Percentiles rank a stretch among this genome's conserved stretches.
Evolutionary conservation across 2,329 filamentous ascomycete genomes (phyloP).

Genomic region (Talaromyces sp.): DNA sequence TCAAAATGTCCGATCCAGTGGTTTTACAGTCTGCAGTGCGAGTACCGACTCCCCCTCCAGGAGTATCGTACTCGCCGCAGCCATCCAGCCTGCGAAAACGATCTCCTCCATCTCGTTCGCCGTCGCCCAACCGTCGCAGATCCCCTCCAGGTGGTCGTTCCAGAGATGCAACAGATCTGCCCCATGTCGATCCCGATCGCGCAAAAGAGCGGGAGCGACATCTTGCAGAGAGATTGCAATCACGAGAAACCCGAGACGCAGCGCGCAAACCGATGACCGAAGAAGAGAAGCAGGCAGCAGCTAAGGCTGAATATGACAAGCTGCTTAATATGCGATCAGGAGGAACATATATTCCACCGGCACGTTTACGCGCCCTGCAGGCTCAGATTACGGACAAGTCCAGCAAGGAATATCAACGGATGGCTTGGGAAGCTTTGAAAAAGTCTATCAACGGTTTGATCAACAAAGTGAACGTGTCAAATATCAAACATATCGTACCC

Average conservation of each 20-base stretch:
- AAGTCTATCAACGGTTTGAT: constrained; percentile 98
- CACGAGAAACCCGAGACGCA: constrained; percentile 50
- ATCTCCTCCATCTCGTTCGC: constrained; percentile 56
- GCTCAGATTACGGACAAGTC: constrained; percentile 95
- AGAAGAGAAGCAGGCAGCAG: constrained; percentile 81
- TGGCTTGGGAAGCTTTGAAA: constrained; percentile 98
- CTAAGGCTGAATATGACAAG: constrained; percentile 92
- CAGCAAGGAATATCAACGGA: constrained; percentile 95
- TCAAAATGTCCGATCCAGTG: constrained; percentile 45
- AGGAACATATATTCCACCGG: constrained; percentile 94
- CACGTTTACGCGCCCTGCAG: constrained; percentile 84
- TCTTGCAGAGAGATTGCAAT: constrained; percentile 54
- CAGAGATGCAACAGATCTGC: constrained; percentile 40
- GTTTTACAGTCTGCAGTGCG: constrained; percentile 58
- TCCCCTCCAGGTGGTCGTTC: constrained; percentile 43
- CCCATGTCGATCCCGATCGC: constrained; percentile 52
- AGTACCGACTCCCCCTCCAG: constrained; percentile 57
- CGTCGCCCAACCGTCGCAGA: constrained; percentile 52
- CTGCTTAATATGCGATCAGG: constrained; percentile 89
- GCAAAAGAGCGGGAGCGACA: constrained; percentile 52
- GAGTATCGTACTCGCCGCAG: constrained; percentile 49
- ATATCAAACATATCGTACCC: constrained; percentile 96
- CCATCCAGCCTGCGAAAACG: constrained; percentile 56
- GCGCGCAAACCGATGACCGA: constrained; percentile 60
- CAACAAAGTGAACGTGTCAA: constrained; percentile 98